These are phyloP conservation scores for Zymoseptoria brevis DNA, from an alignment of 2,329 filamentous ascomycete species.

Conservation along the genomic window DNA sequence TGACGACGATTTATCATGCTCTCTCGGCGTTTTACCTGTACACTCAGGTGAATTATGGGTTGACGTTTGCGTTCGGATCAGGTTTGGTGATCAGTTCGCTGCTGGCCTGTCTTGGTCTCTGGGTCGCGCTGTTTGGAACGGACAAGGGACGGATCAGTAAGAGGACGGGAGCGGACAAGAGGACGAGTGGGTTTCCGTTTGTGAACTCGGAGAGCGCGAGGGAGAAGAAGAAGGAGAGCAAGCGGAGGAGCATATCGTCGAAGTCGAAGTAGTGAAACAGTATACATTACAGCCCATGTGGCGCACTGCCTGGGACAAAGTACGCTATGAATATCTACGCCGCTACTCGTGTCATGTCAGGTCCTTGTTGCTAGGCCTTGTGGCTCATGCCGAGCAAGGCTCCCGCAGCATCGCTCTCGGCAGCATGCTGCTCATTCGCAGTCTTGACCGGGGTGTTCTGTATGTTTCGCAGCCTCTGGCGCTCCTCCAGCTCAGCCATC, in stretches of 20 bases:
- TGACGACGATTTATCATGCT: slow-evolving; percentile 58
- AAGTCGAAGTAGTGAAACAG: slow-evolving; percentile 12
- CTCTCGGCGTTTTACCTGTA: slow-evolving; percentile 60
- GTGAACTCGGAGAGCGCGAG: slow-evolving; percentile 39
- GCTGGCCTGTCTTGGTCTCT: slow-evolving; percentile 56
- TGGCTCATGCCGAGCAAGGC: slow-evolving; percentile 20
- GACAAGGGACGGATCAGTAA: slow-evolving; percentile 49
- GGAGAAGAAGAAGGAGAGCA: slow-evolving; percentile 25
- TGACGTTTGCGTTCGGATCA: slow-evolving; percentile 49
- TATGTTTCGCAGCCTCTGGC: slow-evolving; percentile 17
- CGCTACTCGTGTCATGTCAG: neutral
- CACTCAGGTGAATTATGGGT: slow-evolving; percentile 51
- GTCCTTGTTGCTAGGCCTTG: slow-evolving; percentile 2
- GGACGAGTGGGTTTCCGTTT: slow-evolving; percentile 59
- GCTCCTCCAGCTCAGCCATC: slow-evolving; percentile 24
- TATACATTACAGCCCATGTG: neutral
- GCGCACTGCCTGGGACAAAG: neutral
- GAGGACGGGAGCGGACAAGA: slow-evolving; percentile 59
- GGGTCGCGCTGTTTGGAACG: slow-evolving; percentile 54
- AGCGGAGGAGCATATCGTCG: slow-evolving; percentile 19
- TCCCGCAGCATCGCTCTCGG: slow-evolving; percentile 21
- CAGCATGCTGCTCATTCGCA: slow-evolving; percentile 10
- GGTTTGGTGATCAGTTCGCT: slow-evolving; percentile 50
- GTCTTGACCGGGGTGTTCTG: slow-evolving; percentile 22
- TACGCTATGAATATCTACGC: neutral